These are phyloP conservation scores for Pseudogymnoascus sp. DNA, from an alignment of 2,329 filamentous ascomycete species.

Conservation along the genomic window DNA sequence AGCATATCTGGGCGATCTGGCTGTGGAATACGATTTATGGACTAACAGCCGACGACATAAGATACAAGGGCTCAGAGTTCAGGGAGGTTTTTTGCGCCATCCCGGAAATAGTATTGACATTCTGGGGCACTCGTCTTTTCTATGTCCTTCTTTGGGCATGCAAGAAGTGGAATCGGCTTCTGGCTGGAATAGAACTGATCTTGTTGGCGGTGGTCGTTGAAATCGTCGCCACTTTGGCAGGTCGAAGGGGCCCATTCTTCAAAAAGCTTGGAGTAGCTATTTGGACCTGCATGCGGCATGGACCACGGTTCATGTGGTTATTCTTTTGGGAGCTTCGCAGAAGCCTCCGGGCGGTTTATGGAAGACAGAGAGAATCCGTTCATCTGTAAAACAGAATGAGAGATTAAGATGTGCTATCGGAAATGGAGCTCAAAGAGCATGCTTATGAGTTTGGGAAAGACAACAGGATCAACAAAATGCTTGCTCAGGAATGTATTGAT, in stretches of 20 bases:
- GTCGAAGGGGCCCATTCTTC: not conserved
- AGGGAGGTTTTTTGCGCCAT: not conserved
- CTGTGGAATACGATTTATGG: constrained; percentile 3
- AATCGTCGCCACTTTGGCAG: not conserved
- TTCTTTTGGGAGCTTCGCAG: not conserved
- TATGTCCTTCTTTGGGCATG: not conserved
- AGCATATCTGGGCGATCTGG: not conserved
- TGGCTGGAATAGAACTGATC: not conserved
- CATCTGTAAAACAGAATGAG: not conserved
- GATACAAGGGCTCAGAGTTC: not conserved
- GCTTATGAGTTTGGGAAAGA: not conserved
- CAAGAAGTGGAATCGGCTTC: not conserved
- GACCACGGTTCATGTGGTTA: constrained; percentile 1
- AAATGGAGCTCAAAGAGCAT: not conserved
- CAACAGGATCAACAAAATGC: not conserved
- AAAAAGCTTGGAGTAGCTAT: not conserved
- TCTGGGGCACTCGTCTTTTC: not conserved
- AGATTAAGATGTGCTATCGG: not conserved
- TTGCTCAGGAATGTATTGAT: not conserved
- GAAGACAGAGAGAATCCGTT: not conserved
- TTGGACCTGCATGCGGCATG: not conserved
- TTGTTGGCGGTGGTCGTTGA: not conserved
- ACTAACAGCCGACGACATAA: not conserved
- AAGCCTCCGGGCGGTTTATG: not conserved
- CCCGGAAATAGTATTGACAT: not conserved